phyloP scores from a whole-genome alignment of 495 filamentous ascomycete species.

The Penicillium pancosmium region DNA sequence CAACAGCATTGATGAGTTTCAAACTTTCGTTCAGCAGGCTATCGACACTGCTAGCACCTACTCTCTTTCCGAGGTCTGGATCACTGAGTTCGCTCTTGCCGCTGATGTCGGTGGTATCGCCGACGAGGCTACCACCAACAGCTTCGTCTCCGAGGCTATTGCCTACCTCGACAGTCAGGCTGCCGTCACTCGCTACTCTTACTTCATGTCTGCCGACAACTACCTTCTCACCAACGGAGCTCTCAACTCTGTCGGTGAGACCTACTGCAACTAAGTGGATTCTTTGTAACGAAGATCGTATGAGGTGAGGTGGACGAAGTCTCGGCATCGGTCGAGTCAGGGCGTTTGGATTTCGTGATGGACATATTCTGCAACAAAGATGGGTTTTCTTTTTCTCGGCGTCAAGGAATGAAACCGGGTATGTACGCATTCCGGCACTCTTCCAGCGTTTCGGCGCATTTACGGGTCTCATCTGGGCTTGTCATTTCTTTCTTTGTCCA shows the following conservation, averaged over 20 bases:
- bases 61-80: conserved; percentile 65
- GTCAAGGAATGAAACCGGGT: not conserved
- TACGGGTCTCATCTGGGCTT: conserved; percentile 6
- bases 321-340: not conserved
- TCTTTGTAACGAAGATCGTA: not conserved
- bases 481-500: conserved; percentile 5
- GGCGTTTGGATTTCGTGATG: not conserved
- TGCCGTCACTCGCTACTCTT: conserved; percentile 73
- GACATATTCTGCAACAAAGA: conserved; percentile 2
- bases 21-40: conserved; percentile 58
- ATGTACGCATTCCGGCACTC: not conserved
- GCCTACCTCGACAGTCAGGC: conserved; percentile 67
- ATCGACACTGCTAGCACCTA: conserved; percentile 44
- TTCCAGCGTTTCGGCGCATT: conserved; percentile 4
- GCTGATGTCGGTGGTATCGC: conserved; percentile 46
- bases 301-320: not conserved
- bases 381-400: conserved; percentile 3
- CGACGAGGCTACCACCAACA: conserved; percentile 42
- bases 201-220: conserved; percentile 67
- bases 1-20: conserved; percentile 52
- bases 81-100: conserved; percentile 72
- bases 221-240: conserved; percentile 32
- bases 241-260: conserved; percentile 29
- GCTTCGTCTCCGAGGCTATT: conserved; percentile 60
- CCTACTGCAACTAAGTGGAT: conserved; percentile 19